Percentiles rank a stretch among this genome's conserved stretches.
phyloP scores from a whole-genome alignment of 179 eudicot species.

The Spergularia azorica region DNA sequence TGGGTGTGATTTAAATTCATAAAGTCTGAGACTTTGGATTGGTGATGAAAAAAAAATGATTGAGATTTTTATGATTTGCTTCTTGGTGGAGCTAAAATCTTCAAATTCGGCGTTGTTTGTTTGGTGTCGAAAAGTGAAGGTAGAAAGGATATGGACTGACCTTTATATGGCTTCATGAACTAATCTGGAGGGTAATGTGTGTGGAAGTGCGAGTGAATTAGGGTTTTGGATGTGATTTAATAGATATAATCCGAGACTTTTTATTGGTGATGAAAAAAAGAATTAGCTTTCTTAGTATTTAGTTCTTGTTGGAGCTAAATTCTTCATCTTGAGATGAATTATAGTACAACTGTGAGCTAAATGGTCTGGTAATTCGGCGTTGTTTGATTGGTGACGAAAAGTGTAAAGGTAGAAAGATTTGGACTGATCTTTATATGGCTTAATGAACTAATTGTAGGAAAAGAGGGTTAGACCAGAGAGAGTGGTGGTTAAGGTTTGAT shows the following conservation, averaged over 20 bases:
- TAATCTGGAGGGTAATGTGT: too few relatives aligned
- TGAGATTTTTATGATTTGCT: neutral
- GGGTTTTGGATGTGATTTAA: neutral
- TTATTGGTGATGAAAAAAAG: neutral
- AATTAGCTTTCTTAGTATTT: neutral
- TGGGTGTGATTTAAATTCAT: too few relatives aligned
- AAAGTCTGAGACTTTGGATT: neutral
- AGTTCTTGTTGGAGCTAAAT: neutral
- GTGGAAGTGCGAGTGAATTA: neutral
- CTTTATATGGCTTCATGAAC: neutral
- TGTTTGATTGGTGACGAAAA: conserved; percentile 2
- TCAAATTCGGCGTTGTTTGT: neutral
- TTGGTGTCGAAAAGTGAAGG: neutral
- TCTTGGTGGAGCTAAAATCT: neutral
- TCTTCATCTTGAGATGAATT: neutral
- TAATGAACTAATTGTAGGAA: neutral
- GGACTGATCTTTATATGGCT: neutral
- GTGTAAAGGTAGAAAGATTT: neutral
- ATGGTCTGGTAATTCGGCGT: neutral
- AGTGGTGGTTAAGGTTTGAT: neutral
- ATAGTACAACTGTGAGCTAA: neutral
- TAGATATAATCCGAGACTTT: neutral
- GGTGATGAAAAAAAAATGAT: neutral
- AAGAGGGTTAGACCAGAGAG: too few relatives aligned
- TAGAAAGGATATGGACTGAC: neutral